Evolutionary conservation across 305 asterid species (phyloP), one percentile per base, ranked within the genome.

Genomic region (Fraxinus platypoda): DNA sequence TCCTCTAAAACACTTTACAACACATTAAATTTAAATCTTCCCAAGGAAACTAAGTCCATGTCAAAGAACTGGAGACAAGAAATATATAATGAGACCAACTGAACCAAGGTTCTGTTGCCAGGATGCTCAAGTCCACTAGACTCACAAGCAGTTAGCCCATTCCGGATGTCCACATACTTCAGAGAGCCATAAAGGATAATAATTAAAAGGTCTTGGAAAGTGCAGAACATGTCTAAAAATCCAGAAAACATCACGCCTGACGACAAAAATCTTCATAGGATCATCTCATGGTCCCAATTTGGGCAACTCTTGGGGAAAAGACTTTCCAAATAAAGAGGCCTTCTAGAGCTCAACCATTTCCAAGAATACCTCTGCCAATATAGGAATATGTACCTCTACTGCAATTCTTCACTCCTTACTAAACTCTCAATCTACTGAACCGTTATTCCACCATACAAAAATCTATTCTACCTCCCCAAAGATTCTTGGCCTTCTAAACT

Each of bases 31-130:
- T 38, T 15, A 78, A 38, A 25, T 72, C 38, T 68, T 30, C 35
- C 43, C 11, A 59, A 72, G 79, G 57, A 75, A 68, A 78, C 77
- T 28, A 78, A 52, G 85, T 73, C 76, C 77, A 34, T 17, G n/a
- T 38, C 31, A 17, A 15, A 21, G 23, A 30, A 57, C 64, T 19
- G 37, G 25, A 6, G 19, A 52, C 41, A 35, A 78, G 70, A 23
- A 25, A 82, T 9, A 66, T n/a, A 76, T 28, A 7, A 38, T n/a
- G 66, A 66, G 66, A 66, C 26, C 54, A 66, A 17, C 57, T 66
- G 43, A 37, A 59, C 64, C 26, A 33, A 37, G 25, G 28, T 37
- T 52, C 21, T 71, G 62, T 37, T 30, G 54, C 19, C 43, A 73
- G 49, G 57, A 73, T 35, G 76, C 35, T 57, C 37, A 19, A 82